Base-by-base conservation (phyloP, 352 stramenopile genomes). In the Phytophthora idaei region DNA sequence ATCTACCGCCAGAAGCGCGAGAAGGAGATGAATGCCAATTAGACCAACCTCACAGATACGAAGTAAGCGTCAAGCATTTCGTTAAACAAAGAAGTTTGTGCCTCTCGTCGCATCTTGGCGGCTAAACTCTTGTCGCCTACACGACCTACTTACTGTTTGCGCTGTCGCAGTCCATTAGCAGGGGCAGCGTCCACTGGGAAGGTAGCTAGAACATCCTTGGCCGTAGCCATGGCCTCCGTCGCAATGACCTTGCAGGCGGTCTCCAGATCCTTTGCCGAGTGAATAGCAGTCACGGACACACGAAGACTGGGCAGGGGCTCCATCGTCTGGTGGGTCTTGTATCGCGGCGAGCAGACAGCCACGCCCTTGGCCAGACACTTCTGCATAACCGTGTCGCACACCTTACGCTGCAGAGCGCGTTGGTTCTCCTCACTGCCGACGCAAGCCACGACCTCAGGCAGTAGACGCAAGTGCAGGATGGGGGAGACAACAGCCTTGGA, bases 271-370 rank as follows among this genome's bases (percentile, higher is more conserved):
- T 85, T 69, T 12, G 61, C 34, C 45, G 79, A 80, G 71, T 94
- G 86, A 52, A 85, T 85, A 11, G 83, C 86, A 50, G 81, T 92
- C 41, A 94, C 76, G 17, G 83, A 90, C 57, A 93, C 74, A 46
- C 86, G 86, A 67, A 94, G 77, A 64, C 84, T 94, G 10, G 85
- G 73, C 60, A 93, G 36, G 25, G 83, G 81, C 61, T 92, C 81
- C 36, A 80, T 64, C 44, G 64, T 66, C 67, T 91, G 81, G 59
- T 78, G 64, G 10, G 77, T 77, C 73, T 94, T 93, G 74, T 92
- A 90, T 25, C 83, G 77, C 21, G 83, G 83, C 47, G 83, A 88
- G 64, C 85, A 91, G 34, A 94, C 82, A 2, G 84, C 86, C 37
- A 94, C 74, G 52, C 83, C 83, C 51, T 87, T 87, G 50, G 44